Evolutionary conservation across 805 yeast genomes (phyloP), one percentile per base, ranked within the genome.

Genomic region (Zygotorulaspora chibaensis): DNA sequence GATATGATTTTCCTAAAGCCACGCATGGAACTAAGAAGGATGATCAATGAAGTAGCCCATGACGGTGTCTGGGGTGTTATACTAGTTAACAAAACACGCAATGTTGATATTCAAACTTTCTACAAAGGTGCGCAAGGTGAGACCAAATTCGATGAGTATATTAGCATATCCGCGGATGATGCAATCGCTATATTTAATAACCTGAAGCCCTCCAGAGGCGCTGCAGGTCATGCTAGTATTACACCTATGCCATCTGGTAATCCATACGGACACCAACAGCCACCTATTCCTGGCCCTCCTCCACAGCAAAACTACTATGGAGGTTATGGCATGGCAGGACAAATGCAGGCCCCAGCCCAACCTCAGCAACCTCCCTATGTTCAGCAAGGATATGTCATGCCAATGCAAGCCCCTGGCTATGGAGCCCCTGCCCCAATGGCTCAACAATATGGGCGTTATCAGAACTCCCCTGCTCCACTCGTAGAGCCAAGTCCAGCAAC

Each of bases 101-200:
- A 70, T 37, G 75, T 88, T 17, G 88, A 86, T 57, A 68, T 87
- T 11, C 90, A 84, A 62, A 76, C 84, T 1, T 90, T 84, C 61
- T 85, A 85, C 57, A 74, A 73, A 34, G 76, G 84, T 1, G 65
- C 77, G 0, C 83, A 80, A 56, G 90, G 89, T 7, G 86, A 86
- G 12, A 79, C 87, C 8, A 80, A 80, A 53, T 90, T 84, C 62
- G 96, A 88, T 57, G 96, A 89, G 59, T 89, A 88, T 58, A 74
- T 83, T 2, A 76, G 78, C 38, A 72, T 88, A n/a, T 80, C 81
- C 3, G 68, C 80, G 8, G 78, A 79, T 31, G 83, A 79, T 36
- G 90, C 90, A 0, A 75, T 83, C 11, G 58, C 66, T 16, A 57
- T 67, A n/a, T 66, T 62, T 50, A 67, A 57, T 53, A 61, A 58